These are phyloP conservation scores for Claviceps capensis DNA, from an alignment of 2,329 filamentous ascomycete species.

Conservation along the genomic window DNA sequence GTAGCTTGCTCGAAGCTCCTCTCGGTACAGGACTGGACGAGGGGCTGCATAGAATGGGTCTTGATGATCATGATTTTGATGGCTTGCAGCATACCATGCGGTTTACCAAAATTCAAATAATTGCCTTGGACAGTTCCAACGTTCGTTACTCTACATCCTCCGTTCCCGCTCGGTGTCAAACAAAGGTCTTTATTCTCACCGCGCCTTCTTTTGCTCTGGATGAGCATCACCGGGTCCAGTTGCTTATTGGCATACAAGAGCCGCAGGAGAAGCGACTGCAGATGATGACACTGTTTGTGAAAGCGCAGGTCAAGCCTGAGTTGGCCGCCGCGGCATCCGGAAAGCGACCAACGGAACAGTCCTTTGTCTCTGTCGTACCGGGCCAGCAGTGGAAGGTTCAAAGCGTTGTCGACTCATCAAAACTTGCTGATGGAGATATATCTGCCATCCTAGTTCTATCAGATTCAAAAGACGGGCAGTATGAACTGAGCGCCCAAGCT, in stretches of 20 bases:
- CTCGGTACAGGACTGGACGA: constrained; percentile 59
- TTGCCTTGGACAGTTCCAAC: constrained; percentile 47
- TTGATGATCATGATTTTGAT: constrained; percentile 59
- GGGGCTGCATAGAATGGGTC: constrained; percentile 56
- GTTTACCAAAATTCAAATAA: constrained; percentile 55
- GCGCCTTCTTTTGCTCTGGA: constrained; percentile 43
- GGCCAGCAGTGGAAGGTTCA: constrained; percentile 45
- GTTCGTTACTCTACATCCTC: constrained; percentile 45
- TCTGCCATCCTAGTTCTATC: constrained; percentile 59
- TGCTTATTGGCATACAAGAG: constrained; percentile 59
- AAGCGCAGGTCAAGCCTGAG: constrained; percentile 24
- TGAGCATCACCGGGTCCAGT: constrained; percentile 36
- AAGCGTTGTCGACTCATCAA: constrained; percentile 60
- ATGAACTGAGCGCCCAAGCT: constrained; percentile 58
- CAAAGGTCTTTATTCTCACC: constrained; percentile 53
- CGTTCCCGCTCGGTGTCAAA: constrained; percentile 38
- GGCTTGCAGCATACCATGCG: constrained; percentile 60
- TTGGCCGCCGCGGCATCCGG: constrained; percentile 10
- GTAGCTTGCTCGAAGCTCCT: constrained; percentile 53
- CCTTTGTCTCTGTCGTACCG: constrained; percentile 17
- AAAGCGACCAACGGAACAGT: constrained; percentile 10
- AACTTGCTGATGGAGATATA: constrained; percentile 50
- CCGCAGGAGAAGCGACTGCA: constrained; percentile 52
- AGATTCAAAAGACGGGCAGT: constrained; percentile 46
- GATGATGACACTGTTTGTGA: constrained; percentile 48